Conservation (phyloP, 2,329 filamentous ascomycete species). For the Microsporum canis region DNA sequence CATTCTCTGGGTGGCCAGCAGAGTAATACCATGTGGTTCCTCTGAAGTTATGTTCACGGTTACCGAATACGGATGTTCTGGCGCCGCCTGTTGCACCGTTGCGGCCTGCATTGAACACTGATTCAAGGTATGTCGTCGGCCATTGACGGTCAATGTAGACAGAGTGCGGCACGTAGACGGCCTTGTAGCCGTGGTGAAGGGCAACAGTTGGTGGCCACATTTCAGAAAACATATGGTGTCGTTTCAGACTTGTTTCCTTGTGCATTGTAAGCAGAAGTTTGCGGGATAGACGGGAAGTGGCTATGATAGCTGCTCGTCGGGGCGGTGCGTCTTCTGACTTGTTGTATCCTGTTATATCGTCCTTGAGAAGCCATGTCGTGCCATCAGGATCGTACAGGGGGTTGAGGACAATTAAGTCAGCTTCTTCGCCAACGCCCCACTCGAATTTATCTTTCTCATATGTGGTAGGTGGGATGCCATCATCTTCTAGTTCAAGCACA, state of each 20-base stretch:
- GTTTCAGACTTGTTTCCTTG: constrained; percentile 69
- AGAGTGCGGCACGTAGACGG: constrained; percentile 80
- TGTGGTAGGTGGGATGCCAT: constrained; percentile 57
- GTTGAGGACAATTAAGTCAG: constrained; percentile 83
- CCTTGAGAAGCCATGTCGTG: constrained; percentile 70
- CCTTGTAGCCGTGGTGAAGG: constrained; percentile 85
- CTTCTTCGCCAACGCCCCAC: constrained; percentile 85
- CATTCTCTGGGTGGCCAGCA: constrained; percentile 63
- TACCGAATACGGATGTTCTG: constrained; percentile 62
- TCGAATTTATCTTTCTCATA: constrained; percentile 69
- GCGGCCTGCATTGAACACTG: constrained; percentile 66
- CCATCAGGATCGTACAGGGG: constrained; percentile 83
- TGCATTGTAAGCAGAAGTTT: constrained; percentile 80
- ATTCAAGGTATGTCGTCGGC: constrained; percentile 66
- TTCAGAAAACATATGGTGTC: constrained; percentile 85
- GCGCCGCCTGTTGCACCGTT: constrained; percentile 66
- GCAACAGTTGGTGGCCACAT: constrained; percentile 90
- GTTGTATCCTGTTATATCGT: constrained; percentile 80
- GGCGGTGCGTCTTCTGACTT: constrained; percentile 49
- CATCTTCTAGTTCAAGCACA: constrained; percentile 61
- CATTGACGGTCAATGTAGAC: constrained; percentile 79
- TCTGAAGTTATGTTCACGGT: constrained; percentile 77
- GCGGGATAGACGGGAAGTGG: constrained; percentile 70
- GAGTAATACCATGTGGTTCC: constrained; percentile 91
- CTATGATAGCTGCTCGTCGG: constrained; percentile 79